phyloP scores from a whole-genome alignment of 140 eudicot genomes.

The Oenanthe javanica region DNA sequence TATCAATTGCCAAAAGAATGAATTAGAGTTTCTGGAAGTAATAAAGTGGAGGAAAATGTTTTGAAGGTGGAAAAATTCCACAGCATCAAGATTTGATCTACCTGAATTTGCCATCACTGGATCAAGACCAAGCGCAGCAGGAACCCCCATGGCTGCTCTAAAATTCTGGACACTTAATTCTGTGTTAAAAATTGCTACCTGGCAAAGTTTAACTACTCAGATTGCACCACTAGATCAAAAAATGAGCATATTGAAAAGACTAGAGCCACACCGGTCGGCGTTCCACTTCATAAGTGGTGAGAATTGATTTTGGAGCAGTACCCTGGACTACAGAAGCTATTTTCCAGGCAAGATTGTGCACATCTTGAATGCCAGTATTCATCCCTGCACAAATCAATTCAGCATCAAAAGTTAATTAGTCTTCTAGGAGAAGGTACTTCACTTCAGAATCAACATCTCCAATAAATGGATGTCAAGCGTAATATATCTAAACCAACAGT shows the following conservation, averaged over 20 bases:
- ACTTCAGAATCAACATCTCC: background rate
- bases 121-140: conserved; percentile 97
- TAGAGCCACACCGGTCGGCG: conserved; percentile 65
- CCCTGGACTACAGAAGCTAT: conserved; percentile 67
- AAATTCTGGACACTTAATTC: conserved; percentile 78
- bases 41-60: background rate
- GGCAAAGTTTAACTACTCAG: conserved; percentile 14
- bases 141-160: conserved; percentile 90
- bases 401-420: conserved; percentile 2
- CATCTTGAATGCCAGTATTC: conserved; percentile 99
- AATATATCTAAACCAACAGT: background rate
- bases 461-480: background rate
- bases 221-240: background rate
- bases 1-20: background rate
- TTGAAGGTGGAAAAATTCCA: too few species aligned
- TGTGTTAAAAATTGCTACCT: conserved; percentile 82
- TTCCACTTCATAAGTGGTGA: conserved; percentile 74
- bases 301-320: conserved; percentile 53
- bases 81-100: conserved; percentile 4
- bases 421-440: background rate
- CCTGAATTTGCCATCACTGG: conserved; percentile 86
- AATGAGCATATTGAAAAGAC: background rate
- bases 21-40: background rate
- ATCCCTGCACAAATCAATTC: conserved; percentile 47
- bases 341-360: conserved; percentile 99